These are phyloP conservation scores for Sequoia sempervirens DNA, from an alignment of 75 land plant species.

Conservation along the genomic window DNA sequence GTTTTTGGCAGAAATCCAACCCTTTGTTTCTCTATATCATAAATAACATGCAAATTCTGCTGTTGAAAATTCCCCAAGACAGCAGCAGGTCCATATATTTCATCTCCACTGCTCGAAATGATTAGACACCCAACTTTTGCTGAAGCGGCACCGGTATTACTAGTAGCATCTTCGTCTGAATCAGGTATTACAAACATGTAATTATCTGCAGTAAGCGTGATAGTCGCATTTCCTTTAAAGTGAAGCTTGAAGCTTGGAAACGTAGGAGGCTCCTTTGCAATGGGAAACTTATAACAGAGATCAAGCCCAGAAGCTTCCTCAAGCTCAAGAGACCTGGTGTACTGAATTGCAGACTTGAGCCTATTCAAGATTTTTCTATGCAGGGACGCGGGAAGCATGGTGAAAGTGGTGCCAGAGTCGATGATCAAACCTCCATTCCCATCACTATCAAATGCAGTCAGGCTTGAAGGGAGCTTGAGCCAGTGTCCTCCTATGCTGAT, in stretches of 20 bases:
- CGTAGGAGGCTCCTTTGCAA: slow-evolving; percentile 9
- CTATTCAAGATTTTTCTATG: slow-evolving; percentile 25
- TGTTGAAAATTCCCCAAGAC: slow-evolving; percentile 6
- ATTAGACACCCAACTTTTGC: not conserved
- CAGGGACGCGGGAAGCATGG: slow-evolving; percentile 49
- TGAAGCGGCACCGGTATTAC: not conserved
- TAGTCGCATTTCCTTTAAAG: slow-evolving; percentile 8
- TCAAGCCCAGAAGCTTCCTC: slow-evolving; percentile 45
- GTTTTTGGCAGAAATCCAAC: not conserved
- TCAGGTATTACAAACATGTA: slow-evolving; percentile 7
- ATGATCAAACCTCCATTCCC: slow-evolving; percentile 77
- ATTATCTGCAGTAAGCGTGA: slow-evolving; percentile 2
- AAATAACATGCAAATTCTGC: not conserved
- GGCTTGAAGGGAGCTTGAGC: slow-evolving; percentile 29
- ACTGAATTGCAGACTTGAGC: slow-evolving; percentile 21
- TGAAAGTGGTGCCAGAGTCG: slow-evolving; percentile 84
- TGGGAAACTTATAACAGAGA: slow-evolving; percentile 39
- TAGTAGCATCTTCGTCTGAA: not conserved
- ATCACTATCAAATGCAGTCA: slow-evolving; percentile 28
- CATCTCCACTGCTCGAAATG: slow-evolving; percentile 1
- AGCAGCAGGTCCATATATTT: slow-evolving; percentile 4
- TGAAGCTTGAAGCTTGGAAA: slow-evolving; percentile 6
- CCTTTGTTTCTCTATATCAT: slow-evolving; percentile 3
- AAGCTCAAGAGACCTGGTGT: slow-evolving; percentile 23
- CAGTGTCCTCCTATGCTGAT: slow-evolving; percentile 39